Evolutionary conservation across 345 rosid species (phyloP), one percentile per base, ranked within the genome.

Genomic region (Eucalyptus globulus): DNA sequence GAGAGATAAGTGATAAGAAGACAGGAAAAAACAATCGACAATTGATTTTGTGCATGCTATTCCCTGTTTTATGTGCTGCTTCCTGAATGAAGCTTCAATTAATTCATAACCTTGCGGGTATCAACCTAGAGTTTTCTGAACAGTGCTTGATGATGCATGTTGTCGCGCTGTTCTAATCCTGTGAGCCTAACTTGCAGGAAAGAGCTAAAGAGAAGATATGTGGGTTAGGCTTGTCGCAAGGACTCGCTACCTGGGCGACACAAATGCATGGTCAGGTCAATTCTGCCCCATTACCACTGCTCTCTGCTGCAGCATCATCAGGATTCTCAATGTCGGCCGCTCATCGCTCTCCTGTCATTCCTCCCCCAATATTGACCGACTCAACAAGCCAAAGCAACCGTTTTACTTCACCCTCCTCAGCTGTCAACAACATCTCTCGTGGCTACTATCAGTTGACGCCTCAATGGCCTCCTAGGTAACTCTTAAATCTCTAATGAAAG

Each of bases 291-390:
- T 67, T 91, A 92, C 92, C 96, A 89, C 87, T 93, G 95, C 93
- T 93, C 90, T 93, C 98, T 62, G 91, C 95, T 94, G 99, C 99
- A 97, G 99, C 99, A 96, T 97, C 99, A 97, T 97, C 99, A 97
- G 97, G 99, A 97, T 97, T 97, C 99, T 97, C 99, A 88, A 92
- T 91, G 90, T 92, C 96, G 90, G 94, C 96, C 80, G 90, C 93
- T 89, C 94, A 94, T 37, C 94, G 90, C 87, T 76, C 95, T 67
- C 93, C 96, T 89, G 93, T 96, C 91, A 88, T 88, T 90, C 93
- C 91, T 90, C 92, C 96, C 24, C 92, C 95, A 26, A 92, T 91
- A 92, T 92, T 93, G 4, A 76, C 47, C 29, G 29, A 76, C 83
- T 40, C 83, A 76, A 76, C 83, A 76, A 40, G 83, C 83, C 83